Evolutionary conservation across 2,329 filamentous ascomycete genomes (phyloP).

Genomic region (Mollisia scopiformis): DNA sequence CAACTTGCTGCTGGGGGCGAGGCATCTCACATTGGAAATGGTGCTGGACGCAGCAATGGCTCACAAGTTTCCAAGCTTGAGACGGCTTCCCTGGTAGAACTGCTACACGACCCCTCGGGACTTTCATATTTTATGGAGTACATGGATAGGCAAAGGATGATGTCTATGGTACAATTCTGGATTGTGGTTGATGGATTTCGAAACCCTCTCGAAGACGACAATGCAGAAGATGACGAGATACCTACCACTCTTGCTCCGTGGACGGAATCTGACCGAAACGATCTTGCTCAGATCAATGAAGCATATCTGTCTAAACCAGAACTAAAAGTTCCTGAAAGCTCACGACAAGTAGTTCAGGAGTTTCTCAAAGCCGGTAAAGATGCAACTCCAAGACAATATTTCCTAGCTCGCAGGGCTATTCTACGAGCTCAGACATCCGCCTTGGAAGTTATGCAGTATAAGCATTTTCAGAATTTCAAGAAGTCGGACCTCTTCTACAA

Average conservation of each 20-base stretch:
- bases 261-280: conserved; percentile 82
- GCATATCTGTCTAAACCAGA: conserved; percentile 84
- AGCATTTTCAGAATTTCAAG: conserved; percentile 84
- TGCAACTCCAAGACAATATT: conserved; percentile 81
- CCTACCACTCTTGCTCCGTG: conserved; percentile 68
- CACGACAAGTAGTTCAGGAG: conserved; percentile 69
- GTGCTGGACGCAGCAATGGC: conserved; percentile 30
- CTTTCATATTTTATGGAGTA: conserved; percentile 99
- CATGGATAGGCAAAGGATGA: conserved; percentile 88
- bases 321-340: conserved; percentile 73
- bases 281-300: conserved; percentile 90
- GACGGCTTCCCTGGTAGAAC: conserved; percentile 76
- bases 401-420: conserved; percentile 78
- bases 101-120: conserved; percentile 88
- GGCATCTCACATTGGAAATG: conserved; percentile 25
- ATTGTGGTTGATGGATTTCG: conserved; percentile 96
- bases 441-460: conserved; percentile 81
- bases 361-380: conserved; percentile 79
- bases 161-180: conserved; percentile 96
- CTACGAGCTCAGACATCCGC: conserved; percentile 81
- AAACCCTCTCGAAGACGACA: conserved; percentile 87
- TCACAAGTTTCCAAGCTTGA: conserved; percentile 64
- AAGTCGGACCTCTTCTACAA: conserved; percentile 96
- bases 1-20: conserved; percentile 70
- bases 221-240: conserved; percentile 64